Conservation (phyloP, 306 rosid genomes). For the Dryas alaskensis region DNA sequence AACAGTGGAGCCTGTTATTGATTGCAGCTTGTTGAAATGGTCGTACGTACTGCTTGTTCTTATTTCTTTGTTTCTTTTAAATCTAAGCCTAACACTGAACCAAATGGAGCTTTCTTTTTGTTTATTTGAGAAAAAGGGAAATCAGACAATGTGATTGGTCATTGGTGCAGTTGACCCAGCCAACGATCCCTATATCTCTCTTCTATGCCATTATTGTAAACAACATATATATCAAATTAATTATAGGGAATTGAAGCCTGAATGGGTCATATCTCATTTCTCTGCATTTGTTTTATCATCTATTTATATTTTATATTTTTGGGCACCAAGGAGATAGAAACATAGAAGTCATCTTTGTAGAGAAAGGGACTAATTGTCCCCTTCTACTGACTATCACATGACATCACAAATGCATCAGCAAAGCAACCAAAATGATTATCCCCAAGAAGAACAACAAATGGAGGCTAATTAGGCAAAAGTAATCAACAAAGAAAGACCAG, state of each 20-base stretch:
- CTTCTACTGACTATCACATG: conserved; percentile 12
- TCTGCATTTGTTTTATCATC: background rate
- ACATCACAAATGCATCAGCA: background rate
- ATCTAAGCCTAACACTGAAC: conserved; percentile 34
- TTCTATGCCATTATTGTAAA: conserved; percentile 9
- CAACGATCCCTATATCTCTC: conserved; percentile 34
- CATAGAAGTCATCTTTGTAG: conserved; percentile 18
- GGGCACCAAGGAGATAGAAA: conserved; percentile 1
- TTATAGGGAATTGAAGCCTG: conserved; percentile 8
- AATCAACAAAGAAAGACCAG: no score
- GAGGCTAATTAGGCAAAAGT: background rate
- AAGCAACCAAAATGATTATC: background rate
- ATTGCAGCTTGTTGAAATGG: conserved; percentile 37
- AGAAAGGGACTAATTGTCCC: conserved; percentile 15
- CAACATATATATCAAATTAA: conserved; percentile 1
- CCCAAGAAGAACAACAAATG: background rate
- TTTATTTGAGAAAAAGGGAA: no score
- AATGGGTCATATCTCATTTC: conserved; percentile 22
- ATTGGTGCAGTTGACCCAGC: conserved; percentile 37
- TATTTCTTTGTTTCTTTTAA: conserved; percentile 35
- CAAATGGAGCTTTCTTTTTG: conserved; percentile 41
- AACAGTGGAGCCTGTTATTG: conserved; percentile 21
- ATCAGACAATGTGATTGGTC: conserved; percentile 15
- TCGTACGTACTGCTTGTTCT: conserved; percentile 41
- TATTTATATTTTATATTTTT: background rate